A percentile compares a stretch with the other conserved stretches of the same genome.
Conservation (phyloP, 805 yeast species). For the Zygoascus biomembranicola region DNA sequence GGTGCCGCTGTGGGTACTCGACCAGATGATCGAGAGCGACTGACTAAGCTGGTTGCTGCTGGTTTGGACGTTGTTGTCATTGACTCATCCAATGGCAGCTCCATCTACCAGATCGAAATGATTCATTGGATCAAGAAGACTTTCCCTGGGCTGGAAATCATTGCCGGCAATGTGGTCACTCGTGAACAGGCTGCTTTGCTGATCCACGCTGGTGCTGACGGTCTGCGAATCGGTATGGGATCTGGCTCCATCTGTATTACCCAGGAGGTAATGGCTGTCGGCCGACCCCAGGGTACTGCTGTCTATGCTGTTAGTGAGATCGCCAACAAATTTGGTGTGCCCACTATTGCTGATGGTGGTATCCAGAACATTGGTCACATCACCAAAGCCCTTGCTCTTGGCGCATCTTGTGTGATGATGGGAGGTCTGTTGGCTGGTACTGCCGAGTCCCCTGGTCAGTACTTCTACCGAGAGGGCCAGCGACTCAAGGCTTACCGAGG, state of each 20-base stretch:
- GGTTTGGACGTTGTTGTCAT: conserved; percentile 94
- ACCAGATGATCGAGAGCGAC: conserved; percentile 79
- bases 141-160: conserved; percentile 72
- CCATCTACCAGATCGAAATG: conserved; percentile 90
- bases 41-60: conserved; percentile 78
- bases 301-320: conserved; percentile 91
- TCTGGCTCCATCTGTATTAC: conserved; percentile 99
- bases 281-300: conserved; percentile 99
- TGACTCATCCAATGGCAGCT: conserved; percentile 97
- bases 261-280: conserved; percentile 99
- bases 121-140: conserved; percentile 80
- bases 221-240: conserved; percentile 98
- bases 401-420: conserved; percentile 98
- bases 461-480: conserved; percentile 96
- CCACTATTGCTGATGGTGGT: conserved; percentile 99
- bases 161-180: conserved; percentile 98
- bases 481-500: conserved; percentile 97
- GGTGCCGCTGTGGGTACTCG: conserved; percentile 99
- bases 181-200: conserved; percentile 97
- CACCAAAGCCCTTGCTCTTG: conserved; percentile 91
- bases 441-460: conserved; percentile 95
- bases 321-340: conserved; percentile 92
- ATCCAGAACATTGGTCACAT: conserved; percentile 97
- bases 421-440: conserved; percentile 99
- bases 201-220: conserved; percentile 95